Percentiles rank a stretch among this genome's conserved stretches.
These are phyloP conservation scores for Salicornia ramosissima DNA, from an alignment of 148 eudicot genomes.

Conservation along the genomic window DNA sequence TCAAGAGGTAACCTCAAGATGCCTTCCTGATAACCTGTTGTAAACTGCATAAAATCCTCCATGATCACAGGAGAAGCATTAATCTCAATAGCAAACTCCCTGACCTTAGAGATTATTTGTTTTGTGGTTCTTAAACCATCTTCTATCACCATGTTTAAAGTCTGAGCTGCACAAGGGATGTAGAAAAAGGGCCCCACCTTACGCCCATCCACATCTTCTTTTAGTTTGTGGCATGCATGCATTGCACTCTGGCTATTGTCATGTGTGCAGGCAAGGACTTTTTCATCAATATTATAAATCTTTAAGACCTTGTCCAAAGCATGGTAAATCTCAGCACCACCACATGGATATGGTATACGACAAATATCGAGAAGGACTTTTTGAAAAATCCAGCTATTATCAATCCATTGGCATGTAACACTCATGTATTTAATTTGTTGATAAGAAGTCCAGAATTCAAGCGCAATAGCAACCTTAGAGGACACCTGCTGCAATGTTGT, in stretches of 20 bases:
- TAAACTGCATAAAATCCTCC: conserved; percentile 54
- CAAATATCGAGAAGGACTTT: conserved; percentile 73
- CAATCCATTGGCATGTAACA: conserved; percentile 76
- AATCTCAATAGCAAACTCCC: conserved; percentile 71
- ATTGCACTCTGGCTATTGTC: conserved; percentile 67
- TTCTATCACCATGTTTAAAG: conserved; percentile 56
- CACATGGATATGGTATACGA: conserved; percentile 69
- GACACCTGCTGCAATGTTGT: conserved; percentile 53
- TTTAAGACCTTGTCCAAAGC: conserved; percentile 52
- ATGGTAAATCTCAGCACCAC: conserved; percentile 56
- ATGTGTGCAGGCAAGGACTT: conserved; percentile 75
- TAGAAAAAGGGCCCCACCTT: conserved; percentile 66
- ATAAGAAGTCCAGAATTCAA: conserved; percentile 82
- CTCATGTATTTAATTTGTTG: conserved; percentile 72
- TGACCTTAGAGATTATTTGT: conserved; percentile 52
- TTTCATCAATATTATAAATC: conserved; percentile 50
- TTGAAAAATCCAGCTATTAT: conserved; percentile 72
- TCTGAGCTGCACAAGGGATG: conserved; percentile 78
- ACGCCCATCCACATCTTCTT: conserved; percentile 68
- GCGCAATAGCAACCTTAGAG: conserved; percentile 67
- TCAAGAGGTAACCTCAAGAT: conserved; percentile 79
- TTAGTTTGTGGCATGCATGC: conserved; percentile 66
- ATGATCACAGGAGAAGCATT: conserved; percentile 56
- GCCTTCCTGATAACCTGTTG: conserved; percentile 66
- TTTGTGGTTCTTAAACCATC: conserved; percentile 67